Evolutionary conservation across 1,139 yeast species (phyloP), one percentile per base, ranked within the genome.

Genomic region (Cylindricascospora bacillispora): DNA sequence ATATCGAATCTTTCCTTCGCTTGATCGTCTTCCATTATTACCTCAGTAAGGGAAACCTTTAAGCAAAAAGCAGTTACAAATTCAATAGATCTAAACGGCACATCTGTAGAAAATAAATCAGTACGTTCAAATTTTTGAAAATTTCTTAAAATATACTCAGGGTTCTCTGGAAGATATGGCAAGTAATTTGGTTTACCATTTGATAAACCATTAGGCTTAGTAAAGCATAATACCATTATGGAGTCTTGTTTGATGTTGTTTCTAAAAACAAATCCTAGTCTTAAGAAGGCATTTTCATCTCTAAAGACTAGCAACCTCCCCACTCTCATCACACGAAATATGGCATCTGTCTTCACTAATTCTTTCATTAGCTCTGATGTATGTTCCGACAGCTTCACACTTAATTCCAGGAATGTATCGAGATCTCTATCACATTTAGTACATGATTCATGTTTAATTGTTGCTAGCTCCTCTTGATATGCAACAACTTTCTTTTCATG

Each of bases 291-390:
- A 7, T 53, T 45, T 3, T 50, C 52, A 43, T 73, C 74, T 37
- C 73, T 65, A 52, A 60, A 80, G 7, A 76, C 65, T 31, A 82
- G 50, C 32, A 80, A 49, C 36, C 83, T 62, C 6, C 93, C 93
- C 2, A 59, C 49, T 28, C 56, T 60, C 32, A 78, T 52, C n/a
- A 68, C 53, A 15, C 62, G 59, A 31, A 67, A 60, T 13, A 70
- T 56, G 2, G 63, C 47, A 2, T 75, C 65, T 32, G 67, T 60
- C 21, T 60, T 59, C 30, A 65, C 58, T 14, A 70, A 49, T 31
- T 67, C 71, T n/a, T 49, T 48, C 28, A 73, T 58, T 28, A 79
- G 59, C 16, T 64, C 57, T 1, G 60, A 57, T 31, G 66, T 66
- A 3, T 60, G 31, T 6, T 56, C 45, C 38, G 63, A 65, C 41